These are phyloP conservation scores for Cyphellophora europaea DNA, from an alignment of 2,329 filamentous ascomycete species.

Conservation along the genomic window DNA sequence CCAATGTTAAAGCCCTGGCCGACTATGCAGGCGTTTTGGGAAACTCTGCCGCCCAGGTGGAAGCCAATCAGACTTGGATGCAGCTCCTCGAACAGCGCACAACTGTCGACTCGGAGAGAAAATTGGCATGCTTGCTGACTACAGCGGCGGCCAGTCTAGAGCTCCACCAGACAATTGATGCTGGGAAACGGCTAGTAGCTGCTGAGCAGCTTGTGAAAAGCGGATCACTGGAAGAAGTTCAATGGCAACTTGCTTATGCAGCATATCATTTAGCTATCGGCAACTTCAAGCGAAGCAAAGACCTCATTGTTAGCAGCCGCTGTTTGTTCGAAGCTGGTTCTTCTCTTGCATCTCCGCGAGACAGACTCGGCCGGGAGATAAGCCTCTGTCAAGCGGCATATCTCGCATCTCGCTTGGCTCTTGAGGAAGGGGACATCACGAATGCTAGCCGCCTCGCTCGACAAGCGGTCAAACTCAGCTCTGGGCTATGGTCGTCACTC, in stretches of 20 bases:
- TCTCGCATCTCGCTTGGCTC: slow-evolving; percentile 12
- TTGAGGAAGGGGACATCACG: slow-evolving; percentile 6
- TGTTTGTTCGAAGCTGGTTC: no score
- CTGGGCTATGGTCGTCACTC: slow-evolving; percentile 14
- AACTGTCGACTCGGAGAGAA: no score
- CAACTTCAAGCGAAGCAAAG: slow-evolving; percentile 50
- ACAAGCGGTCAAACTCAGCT: slow-evolving; percentile 15
- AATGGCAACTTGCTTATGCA: slow-evolving; percentile 61
- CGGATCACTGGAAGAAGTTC: slow-evolving; percentile 38
- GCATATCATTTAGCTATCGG: slow-evolving; percentile 65
- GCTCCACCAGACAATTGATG: background rate
- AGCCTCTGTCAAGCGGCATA: slow-evolving; percentile 9
- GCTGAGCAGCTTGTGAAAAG: slow-evolving; percentile 19
- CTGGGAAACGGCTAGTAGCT: background rate
- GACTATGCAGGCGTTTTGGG: no score
- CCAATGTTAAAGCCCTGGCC: no score
- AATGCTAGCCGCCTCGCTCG: slow-evolving; percentile 11
- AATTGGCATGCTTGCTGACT: no score
- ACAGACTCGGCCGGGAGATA: slow-evolving; percentile 9
- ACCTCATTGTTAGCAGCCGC: no score
- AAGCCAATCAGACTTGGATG: no score
- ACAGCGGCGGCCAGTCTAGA: no score
- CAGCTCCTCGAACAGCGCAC: no score
- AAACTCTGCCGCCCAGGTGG: no score
- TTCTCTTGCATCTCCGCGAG: no score